phyloP scores from a whole-genome alignment of 2,329 filamentous ascomycete species.

The Acrocalymma vagum region DNA sequence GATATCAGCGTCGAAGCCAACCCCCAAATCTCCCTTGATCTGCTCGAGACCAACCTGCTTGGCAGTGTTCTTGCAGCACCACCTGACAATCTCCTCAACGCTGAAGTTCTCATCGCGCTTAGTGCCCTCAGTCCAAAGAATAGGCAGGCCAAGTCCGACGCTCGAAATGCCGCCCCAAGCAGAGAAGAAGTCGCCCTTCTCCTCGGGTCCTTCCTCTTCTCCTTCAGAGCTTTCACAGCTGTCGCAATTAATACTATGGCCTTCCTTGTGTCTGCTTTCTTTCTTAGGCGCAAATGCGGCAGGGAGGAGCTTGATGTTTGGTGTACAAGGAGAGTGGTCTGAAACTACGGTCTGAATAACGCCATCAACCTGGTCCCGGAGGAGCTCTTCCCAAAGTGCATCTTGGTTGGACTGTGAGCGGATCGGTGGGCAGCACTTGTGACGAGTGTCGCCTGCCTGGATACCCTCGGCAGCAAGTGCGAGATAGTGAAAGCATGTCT shows the following conservation, averaged over 20 bases:
- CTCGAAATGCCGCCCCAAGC: slow-evolving; percentile 97
- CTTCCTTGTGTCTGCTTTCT: slow-evolving; percentile 35
- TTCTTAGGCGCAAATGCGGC: slow-evolving; percentile 66
- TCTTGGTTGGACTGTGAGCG: slow-evolving; percentile 83
- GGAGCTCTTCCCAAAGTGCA: slow-evolving; percentile 83
- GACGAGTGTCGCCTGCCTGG: slow-evolving; percentile 83
- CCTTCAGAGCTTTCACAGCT: slow-evolving; percentile 34
- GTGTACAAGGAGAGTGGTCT: slow-evolving; percentile 96
- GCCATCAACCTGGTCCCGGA: slow-evolving; percentile 63
- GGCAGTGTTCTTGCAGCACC: slow-evolving; percentile 88
- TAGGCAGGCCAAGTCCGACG: slow-evolving; percentile 90
- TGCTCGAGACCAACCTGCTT: slow-evolving; percentile 85
- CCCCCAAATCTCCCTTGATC: slow-evolving; percentile 80
- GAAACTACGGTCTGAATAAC: slow-evolving; percentile 93
- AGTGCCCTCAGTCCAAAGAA: slow-evolving; percentile 81
- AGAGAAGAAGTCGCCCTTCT: slow-evolving; percentile 85
- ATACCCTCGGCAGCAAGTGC: slow-evolving; percentile 84
- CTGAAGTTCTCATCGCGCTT: slow-evolving; percentile 64
- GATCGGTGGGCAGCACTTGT: slow-evolving; percentile 96
- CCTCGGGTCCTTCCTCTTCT: slow-evolving; percentile 50
- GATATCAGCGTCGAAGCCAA: slow-evolving; percentile 88
- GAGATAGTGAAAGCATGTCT: slow-evolving; percentile 96
- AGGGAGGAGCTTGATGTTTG: slow-evolving; percentile 89
- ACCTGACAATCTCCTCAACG: slow-evolving; percentile 81
- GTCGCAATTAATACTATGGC: slow-evolving; percentile 48